phyloP scores from a whole-genome alignment of 2,329 filamentous ascomycete genomes.

The Keithomyces neogunnii region DNA sequence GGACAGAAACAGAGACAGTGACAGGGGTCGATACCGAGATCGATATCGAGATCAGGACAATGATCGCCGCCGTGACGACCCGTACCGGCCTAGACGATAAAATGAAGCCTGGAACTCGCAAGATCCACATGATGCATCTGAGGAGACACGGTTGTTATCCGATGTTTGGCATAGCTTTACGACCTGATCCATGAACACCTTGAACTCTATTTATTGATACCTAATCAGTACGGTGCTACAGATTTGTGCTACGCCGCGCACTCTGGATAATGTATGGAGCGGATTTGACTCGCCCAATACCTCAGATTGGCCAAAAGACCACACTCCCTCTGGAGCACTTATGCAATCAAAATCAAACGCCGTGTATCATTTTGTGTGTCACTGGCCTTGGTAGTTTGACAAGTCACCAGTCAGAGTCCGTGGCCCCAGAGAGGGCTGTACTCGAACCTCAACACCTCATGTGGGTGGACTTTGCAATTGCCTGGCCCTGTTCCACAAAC shows the following conservation, averaged over 20 bases:
- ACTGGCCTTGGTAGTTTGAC: neutral
- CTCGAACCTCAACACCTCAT: neutral
- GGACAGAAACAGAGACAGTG: conserved; percentile 14
- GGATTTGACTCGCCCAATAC: neutral
- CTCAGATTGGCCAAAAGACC: neutral
- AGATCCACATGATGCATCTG: neutral
- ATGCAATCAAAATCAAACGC: neutral
- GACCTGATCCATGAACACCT: neutral
- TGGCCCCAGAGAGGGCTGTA: neutral
- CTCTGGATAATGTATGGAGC: neutral
- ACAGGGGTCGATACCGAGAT: conserved; percentile 19
- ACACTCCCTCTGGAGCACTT: neutral
- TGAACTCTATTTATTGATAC: neutral
- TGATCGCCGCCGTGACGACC: conserved; percentile 7
- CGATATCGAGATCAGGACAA: conserved; percentile 4
- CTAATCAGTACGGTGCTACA: neutral
- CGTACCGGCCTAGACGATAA: conserved; percentile 10
- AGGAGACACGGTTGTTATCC: neutral
- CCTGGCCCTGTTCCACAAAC: neutral
- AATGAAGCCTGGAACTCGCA: neutral
- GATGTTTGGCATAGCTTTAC: neutral
- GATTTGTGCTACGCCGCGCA: neutral
- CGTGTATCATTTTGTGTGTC: neutral
- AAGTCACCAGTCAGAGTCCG: neutral
- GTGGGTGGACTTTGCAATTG: neutral